Base-by-base conservation (phyloP, 495 filamentous ascomycete genomes). In the Aspergillus kassunensis region DNA sequence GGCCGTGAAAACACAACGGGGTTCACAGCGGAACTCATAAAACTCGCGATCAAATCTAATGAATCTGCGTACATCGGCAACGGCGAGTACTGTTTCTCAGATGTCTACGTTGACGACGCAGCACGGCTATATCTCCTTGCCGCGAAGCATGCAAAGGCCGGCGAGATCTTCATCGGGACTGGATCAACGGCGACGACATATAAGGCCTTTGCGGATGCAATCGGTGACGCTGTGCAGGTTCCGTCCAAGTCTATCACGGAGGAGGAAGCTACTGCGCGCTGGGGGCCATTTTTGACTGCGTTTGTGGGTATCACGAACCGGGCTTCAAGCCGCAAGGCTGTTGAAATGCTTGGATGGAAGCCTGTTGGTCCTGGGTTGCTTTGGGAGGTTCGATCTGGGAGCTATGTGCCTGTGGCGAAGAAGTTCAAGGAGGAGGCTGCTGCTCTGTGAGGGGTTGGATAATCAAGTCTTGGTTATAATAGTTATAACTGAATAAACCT, bases 1-100 rank as follows among this genome's bases (percentile, higher is more conserved):
- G 77, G 72, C 1, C 60, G 67, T 1, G 69, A 59, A 1, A 69
- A 70, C 27, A 30, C 53, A 2, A 44, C 29, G 33, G 71, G 67
- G 0, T 77, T 74, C 39, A 60, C 69, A 2, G 40, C 63, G 1
- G 50, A 47, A 47, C 50, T 75, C 3, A 57, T 70, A 37, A 51
- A 54, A 9, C 43, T 64, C 11, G 76, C 72, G 3, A 54, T 50
- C 0, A 34, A 59, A 9, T 68, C 67, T 13, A 66, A 65, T 13
- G 55, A 64, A 24, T 65, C 67, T 0, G 57, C 62, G 2, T 80
- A 77, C 54, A 47, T 79, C 12, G 71, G 61, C n/a, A 65, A 71
- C 6, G 77, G 75, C 0, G 46, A 59, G 12, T 69, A 73, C 42
- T 63, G 67, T 27, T 76, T 73, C 66, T 67, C 68, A 16, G 67